Percentiles rank a stretch among this genome's conserved stretches.
Conservation (phyloP, 495 filamentous ascomycete species). For the Tuber melanosporum region DNA sequence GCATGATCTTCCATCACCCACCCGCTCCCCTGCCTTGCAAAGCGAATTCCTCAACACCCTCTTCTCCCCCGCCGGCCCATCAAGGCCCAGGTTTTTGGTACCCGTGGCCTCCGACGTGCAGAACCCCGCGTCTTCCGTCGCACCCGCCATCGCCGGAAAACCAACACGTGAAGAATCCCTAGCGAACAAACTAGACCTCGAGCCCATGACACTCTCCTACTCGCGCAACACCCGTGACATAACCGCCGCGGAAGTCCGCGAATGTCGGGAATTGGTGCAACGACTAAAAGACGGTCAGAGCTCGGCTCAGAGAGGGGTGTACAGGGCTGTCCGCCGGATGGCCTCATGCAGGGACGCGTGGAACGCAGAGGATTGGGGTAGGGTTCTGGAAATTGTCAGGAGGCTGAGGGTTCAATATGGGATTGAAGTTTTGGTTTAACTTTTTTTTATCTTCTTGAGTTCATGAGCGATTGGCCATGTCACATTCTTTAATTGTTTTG, state of each 20-base stretch:
- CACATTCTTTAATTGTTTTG: background rate
- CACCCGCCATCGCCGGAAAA: background rate
- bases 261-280: background rate
- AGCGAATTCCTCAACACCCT: conserved; percentile 1
- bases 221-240: background rate
- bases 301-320: background rate
- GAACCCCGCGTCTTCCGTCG: background rate
- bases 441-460: background rate
- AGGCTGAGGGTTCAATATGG: background rate
- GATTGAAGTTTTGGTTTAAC: background rate
- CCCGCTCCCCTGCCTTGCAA: background rate
- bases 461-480: background rate
- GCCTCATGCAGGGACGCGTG: background rate
- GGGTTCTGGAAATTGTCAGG: background rate
- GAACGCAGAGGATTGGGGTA: background rate
- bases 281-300: background rate
- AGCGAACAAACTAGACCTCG: background rate
- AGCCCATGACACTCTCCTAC: background rate
- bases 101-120: background rate
- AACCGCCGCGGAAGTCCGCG: background rate
- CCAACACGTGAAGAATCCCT: background rate
- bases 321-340: background rate
- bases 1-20: background rate
- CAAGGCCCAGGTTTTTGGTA: background rate
- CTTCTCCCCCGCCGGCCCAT: background rate